phyloP scores from a whole-genome alignment of 768 basidiomycete genomes.

The Clathrus columnatus region DNA sequence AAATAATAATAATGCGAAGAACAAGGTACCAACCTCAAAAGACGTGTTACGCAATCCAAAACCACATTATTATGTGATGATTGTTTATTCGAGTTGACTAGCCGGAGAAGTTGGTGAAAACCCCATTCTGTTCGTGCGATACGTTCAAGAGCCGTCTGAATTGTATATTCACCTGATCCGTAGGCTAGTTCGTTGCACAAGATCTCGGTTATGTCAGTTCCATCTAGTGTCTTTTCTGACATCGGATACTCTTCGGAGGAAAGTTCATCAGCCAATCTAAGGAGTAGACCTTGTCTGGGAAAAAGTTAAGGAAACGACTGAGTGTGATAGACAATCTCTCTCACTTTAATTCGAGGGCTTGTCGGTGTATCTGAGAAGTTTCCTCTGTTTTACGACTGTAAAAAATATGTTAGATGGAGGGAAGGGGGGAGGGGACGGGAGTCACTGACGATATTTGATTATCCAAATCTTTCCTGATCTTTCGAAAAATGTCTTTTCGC shows the following conservation, averaged over 20 bases:
- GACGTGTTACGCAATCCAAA: neutral
- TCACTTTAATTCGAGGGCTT: neutral
- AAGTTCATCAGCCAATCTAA: neutral
- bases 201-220: neutral
- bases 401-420: neutral
- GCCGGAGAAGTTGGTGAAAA: neutral
- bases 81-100: neutral
- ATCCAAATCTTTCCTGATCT: neutral
- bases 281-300: neutral
- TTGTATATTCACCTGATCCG: neutral
- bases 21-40: neutral
- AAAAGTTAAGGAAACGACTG: neutral
- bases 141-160: slow-evolving; percentile 4
- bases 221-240: neutral
- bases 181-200: slow-evolving; percentile 3
- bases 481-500: neutral
- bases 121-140: slow-evolving; percentile 2
- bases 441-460: neutral
- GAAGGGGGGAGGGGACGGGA: neutral
- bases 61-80: neutral
- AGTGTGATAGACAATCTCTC: neutral
- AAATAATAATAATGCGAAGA: too few species aligned
- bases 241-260: neutral
- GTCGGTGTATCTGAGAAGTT: neutral
- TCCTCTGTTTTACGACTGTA: neutral